phyloP scores from a whole-genome alignment of 2,329 filamentous ascomycete species.

The Aspergillus flavus region DNA sequence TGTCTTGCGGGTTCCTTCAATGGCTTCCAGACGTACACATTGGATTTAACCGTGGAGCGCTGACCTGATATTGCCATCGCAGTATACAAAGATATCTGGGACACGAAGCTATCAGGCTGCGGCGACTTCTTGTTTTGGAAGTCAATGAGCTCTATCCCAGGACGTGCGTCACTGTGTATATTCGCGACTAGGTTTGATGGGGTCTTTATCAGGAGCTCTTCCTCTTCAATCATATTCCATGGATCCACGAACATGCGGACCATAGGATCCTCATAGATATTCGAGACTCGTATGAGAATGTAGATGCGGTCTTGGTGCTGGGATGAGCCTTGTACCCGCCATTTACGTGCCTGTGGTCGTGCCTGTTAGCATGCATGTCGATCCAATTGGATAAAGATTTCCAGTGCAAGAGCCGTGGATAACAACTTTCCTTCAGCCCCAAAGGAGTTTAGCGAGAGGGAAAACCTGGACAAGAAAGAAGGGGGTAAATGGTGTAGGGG shows the following conservation, averaged over 20 bases:
- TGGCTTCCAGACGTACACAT: neutral
- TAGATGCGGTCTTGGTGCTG: neutral
- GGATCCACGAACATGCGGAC: neutral
- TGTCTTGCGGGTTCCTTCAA: neutral
- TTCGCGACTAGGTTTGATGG: neutral
- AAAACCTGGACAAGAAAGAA: too few species aligned
- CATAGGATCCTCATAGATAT: neutral
- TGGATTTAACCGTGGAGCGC: too few species aligned
- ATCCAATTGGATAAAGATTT: neutral
- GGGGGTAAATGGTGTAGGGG: too few species aligned
- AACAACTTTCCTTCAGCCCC: too few species aligned
- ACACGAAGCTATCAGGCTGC: neutral
- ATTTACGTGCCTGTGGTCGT: neutral
- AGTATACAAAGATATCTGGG: neutral
- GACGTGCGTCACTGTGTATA: neutral
- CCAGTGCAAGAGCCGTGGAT: neutral
- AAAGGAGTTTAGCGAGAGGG: too few species aligned
- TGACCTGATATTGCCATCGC: too few species aligned
- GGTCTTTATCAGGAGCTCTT: neutral
- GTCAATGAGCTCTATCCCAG: neutral
- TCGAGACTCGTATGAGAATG: neutral
- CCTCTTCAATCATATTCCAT: neutral
- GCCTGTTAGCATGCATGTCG: neutral
- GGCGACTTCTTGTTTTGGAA: neutral
- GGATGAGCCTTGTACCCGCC: neutral